Evolutionary conservation across 345 rosid genomes (phyloP), one percentile per base, ranked within the genome.

Genomic region (Abelmoschus esculentus): DNA sequence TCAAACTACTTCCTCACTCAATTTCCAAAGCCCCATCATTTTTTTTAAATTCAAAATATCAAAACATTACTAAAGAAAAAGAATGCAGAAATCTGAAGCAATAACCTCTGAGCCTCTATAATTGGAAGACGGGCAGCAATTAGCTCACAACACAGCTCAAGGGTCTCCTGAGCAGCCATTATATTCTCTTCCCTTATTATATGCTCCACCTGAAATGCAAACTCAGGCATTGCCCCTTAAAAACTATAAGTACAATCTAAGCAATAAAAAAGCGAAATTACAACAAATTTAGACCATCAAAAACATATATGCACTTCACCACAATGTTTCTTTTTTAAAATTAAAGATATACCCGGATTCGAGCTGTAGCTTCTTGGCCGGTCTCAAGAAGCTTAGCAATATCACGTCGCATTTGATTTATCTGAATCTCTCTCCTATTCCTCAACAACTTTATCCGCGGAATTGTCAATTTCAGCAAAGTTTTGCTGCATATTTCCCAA

Each of bases 341-440:
- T 13, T 47, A 47, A 42, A 34, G 18, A 31, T 26, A 62, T 84
- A 91, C 97, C 88, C 99, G 88, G 76, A 95, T 95, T 11, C 97
- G 89, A 78, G 97, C 97, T 38, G 97, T 95, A 54, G 99, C 96
- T 80, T 95, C 99, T 84, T 95, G 99, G 69, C 99, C 97, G 53
- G 96, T 86, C 84, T 89, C 90, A n/a, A 95, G 96, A 77, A 91
- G 96, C 82, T 90, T 91, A 40, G 93, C 97, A 66, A 95, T 88
- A 78, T 95, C 96, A 1, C 88, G 87, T 26, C 92, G 97, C 99
- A 91, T 90, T 73, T 95, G 89, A 81, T 79, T 95, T 13, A 90
- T 79, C 86, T 95, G 96, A 62, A 88, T 83, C 86, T 91, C 96
- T 67, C 99, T 87, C 79, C 99, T 79, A 67, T 95, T 95, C 80